Evolutionary conservation across 2,329 filamentous ascomycete species (phyloP), one percentile per base, ranked within the genome.

Genomic region (Tolypocladium capitatum): DNA sequence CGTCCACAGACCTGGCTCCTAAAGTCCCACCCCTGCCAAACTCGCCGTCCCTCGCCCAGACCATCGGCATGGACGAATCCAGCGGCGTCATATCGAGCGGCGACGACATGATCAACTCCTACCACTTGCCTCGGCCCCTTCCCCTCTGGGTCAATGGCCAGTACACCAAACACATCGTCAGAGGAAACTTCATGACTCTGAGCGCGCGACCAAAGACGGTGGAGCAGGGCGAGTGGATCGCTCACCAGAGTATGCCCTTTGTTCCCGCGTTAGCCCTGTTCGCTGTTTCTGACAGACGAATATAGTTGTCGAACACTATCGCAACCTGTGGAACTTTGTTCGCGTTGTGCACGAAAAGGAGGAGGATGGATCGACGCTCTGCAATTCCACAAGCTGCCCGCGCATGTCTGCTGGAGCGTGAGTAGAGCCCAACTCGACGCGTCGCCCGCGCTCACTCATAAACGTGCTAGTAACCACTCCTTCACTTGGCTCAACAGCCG

Each of bases 111-210:
- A 71, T 82, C 54, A 69, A 70, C 55, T 70, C 71, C 13, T 82
- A 81, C 60, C 79, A 83, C 56, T 71, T 86, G 50, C 83, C 83
- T 50, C 75, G 78, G 36, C 77, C 78, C 31, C 70, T 81, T 50
- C 86, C 86, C 16, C 69, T 86, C 51, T 89, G 86, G 80, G 79
- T 89, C 59, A 83, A 86, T 59, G 76, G 83, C 48, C 70, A 80
- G 52, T 84, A 86, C 62, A 83, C 85, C 47, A 86, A 84, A 62
- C 81, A 94, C 60, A 94, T 95, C 55, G 90, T 96, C 60, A 94
- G 91, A 71, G 91, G 91, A 50, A 97, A 96, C 70, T 96, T 97
- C 63, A 88, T 95, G 83, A 96, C 91, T 11, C 70, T 97, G 50
- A 94, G 90, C 59, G 88, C 89, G 45, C 84, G 90, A 61, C 91